Base-by-base conservation (phyloP, 441 rosid species). In the Euphorbia schlechtendalii region DNA sequence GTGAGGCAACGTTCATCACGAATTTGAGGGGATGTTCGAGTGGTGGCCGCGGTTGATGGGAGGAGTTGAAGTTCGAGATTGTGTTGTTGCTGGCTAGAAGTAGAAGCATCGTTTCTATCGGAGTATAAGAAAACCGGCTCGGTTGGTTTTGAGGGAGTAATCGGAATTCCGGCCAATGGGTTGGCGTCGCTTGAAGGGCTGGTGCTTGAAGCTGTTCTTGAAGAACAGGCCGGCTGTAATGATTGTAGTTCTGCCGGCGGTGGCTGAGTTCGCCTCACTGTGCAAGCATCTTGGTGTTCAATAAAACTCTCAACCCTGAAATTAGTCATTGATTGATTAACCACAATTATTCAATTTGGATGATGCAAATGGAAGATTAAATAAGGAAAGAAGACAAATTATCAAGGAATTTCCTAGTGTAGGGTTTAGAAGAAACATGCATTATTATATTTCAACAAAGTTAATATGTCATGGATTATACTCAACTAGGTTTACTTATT, bases 221-320 rank as follows among this genome's bases (percentile, higher is more conserved):
- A 88, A 11, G 89, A 86, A 59, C 92, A 87, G 27, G 86, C 83
- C 38, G 84, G 81, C 56, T 69, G 83, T 64, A 57, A 56, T 11
- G 73, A 69, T 38, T 77, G 86, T 21, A 68, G 75, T 12, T 72
- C 83, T 9, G 4, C 45, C 49, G 49, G 49, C 3, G 87, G 78
- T 38, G 87, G 78, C 40, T 83, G 90, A 61, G 75, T 73, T 59
- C 77, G 76, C 45, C 87, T 83, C 67, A 81, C 76, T 11, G 79
- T 80, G 65, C 98, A 93, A 52, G 75, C 80, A 70, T 90, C 98
- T 80, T 93, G 98, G 72, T 93, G 98, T 49, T 93, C 98, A n/a
- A 92, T 92, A 76, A 92, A 92, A 81, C 96, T 92, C 82, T 92
- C 98, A 28, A 92, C 98, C 82, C 98, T 92, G 73, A 38, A 74